Evolutionary conservation across 495 filamentous ascomycete species (phyloP).

Genomic region (Aspergillus cristatus): DNA sequence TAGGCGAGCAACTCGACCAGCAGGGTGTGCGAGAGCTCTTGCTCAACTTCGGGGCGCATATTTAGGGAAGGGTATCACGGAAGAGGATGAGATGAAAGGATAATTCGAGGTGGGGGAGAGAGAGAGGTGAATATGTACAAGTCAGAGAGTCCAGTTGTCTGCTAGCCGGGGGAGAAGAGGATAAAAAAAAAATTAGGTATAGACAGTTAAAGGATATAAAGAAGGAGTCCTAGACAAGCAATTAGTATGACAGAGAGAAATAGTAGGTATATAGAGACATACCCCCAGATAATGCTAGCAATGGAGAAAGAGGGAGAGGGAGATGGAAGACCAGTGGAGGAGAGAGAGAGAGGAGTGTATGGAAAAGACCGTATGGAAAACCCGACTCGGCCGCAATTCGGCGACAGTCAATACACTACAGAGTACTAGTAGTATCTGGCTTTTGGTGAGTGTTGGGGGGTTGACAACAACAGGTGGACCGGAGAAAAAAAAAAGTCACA

Average conservation of each 20-base stretch:
- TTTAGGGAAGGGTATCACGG: constrained; percentile 29
- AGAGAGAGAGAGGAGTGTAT: neutral
- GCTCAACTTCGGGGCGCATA: constrained; percentile 98
- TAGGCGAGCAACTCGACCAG: constrained; percentile 97
- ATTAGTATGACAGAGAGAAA: too few relatives aligned
- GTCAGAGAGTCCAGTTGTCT: too few relatives aligned
- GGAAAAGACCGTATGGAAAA: too few relatives aligned
- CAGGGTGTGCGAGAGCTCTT: constrained; percentile 94
- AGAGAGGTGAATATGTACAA: too few relatives aligned
- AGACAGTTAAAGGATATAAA: too few relatives aligned
- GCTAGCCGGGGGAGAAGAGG: constrained; percentile 1
- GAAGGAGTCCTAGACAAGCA: too few relatives aligned
- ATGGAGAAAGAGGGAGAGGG: neutral
- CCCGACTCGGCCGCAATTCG: too few relatives aligned
- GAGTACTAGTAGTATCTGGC: too few relatives aligned
- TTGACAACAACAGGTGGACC: neutral
- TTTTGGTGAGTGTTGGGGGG: too few relatives aligned
- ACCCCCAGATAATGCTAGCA: too few relatives aligned
- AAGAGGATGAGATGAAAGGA: constrained; percentile 9
- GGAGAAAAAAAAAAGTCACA: neutral
- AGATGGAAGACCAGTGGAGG: neutral
- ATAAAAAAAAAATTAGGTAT: constrained; percentile 3
- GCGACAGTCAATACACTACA: neutral
- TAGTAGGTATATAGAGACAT: too few relatives aligned
- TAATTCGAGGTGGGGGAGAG: too few relatives aligned